phyloP scores from a whole-genome alignment of 208 protist species.

The Naegleria gruberi region DNA sequence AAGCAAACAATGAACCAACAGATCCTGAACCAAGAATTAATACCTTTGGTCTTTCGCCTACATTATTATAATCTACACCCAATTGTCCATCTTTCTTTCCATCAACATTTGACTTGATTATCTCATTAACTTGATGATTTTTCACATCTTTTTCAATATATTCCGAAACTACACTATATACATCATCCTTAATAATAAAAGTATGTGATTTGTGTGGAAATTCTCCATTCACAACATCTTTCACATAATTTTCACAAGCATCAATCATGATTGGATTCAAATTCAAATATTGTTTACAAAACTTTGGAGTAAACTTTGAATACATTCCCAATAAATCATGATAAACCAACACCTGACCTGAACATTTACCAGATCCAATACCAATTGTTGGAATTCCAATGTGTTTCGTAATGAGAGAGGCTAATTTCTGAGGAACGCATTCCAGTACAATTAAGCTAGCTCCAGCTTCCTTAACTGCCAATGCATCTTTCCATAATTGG shows the following conservation, averaged over 20 bases:
- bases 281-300: constrained; percentile 47
- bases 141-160: constrained; percentile 12
- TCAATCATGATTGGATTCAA: constrained; percentile 34
- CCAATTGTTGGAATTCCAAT: constrained; percentile 62
- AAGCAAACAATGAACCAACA: not conserved
- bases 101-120: constrained; percentile 10
- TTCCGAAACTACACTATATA: constrained; percentile 27
- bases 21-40: not conserved
- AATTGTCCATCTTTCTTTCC: constrained; percentile 42
- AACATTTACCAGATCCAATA: constrained; percentile 57
- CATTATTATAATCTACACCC: too few relatives aligned
- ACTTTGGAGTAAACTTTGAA: constrained; percentile 50
- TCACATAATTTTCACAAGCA: constrained; percentile 34
- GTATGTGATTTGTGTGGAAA: constrained; percentile 41
- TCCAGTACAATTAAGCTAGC: constrained; percentile 56
- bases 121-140: not conserved
- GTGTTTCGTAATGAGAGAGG: constrained; percentile 45
- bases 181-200: constrained; percentile 44
- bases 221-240: constrained; percentile 34
- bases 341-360: constrained; percentile 61
- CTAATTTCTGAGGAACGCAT: constrained; percentile 50
- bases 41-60: constrained; percentile 17
- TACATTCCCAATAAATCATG: constrained; percentile 60
- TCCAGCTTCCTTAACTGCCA: constrained; percentile 57
- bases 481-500: constrained; percentile 54